A percentile compares a stretch with the other conserved stretches of the same genome.
These are phyloP conservation scores for Fusarium falciforme DNA, from an alignment of 2,329 filamentous ascomycete genomes.

Conservation along the genomic window DNA sequence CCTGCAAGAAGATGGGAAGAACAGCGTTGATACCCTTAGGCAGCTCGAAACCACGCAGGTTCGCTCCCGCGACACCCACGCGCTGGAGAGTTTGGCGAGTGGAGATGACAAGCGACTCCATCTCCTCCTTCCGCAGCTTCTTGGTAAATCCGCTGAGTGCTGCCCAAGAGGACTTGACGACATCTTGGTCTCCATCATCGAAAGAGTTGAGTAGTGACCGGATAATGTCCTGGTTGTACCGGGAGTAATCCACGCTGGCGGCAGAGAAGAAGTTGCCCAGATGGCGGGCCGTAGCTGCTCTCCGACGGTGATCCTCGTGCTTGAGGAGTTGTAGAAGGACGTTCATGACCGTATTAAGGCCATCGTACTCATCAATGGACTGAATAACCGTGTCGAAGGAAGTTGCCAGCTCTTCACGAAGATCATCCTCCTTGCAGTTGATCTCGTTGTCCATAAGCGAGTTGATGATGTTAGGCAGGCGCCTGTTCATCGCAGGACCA, in stretches of 20 bases:
- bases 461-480: slow-evolving; percentile 90
- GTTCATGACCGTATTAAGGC: slow-evolving; percentile 95
- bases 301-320: slow-evolving; percentile 89
- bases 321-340: slow-evolving; percentile 89
- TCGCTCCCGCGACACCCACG: slow-evolving; percentile 86
- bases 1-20: slow-evolving; percentile 95
- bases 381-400: slow-evolving; percentile 91
- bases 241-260: slow-evolving; percentile 87
- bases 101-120: slow-evolving; percentile 90
- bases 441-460: slow-evolving; percentile 94
- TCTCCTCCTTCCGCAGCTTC: slow-evolving; percentile 93
- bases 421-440: slow-evolving; percentile 76
- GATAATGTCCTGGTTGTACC: slow-evolving; percentile 96
- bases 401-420: slow-evolving; percentile 77
- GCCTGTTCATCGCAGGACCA: slow-evolving; percentile 88
- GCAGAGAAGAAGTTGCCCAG: slow-evolving; percentile 87
- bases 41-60: slow-evolving; percentile 87
- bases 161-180: slow-evolving; percentile 90
- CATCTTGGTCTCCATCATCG: slow-evolving; percentile 83
- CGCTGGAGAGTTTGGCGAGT: slow-evolving; percentile 88
- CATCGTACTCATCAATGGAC: slow-evolving; percentile 95
- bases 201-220: slow-evolving; percentile 91
- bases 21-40: slow-evolving; percentile 98
- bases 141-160: slow-evolving; percentile 90
- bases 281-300: slow-evolving; percentile 81